Conservation (phyloP, 805 yeast species). For the Metschnikowia vanudenii region DNA sequence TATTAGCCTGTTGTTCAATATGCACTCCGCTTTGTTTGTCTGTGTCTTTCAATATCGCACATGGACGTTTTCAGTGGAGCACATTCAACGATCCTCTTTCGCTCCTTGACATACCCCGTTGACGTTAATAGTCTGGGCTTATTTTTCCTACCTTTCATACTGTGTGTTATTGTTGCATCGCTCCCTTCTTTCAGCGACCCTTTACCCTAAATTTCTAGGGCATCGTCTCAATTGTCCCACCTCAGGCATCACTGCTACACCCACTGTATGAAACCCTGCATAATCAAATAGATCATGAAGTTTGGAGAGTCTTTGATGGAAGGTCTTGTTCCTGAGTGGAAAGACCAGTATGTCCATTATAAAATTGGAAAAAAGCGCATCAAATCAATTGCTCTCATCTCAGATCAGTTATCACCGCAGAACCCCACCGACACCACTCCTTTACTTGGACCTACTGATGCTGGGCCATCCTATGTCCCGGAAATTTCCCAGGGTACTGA, state of each 20-base stretch:
- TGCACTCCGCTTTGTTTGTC: no score
- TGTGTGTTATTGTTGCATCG: no score
- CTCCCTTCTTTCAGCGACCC: neutral
- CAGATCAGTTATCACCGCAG: constrained; percentile 15
- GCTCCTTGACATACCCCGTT: neutral
- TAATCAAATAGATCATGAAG: constrained; percentile 45
- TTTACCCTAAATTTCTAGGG: no score
- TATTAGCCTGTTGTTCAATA: no score
- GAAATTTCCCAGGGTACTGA: neutral
- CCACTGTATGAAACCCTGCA: no score
- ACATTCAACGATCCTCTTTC: neutral
- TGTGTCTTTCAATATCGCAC: no score
- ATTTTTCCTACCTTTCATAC: no score
- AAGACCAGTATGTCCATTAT: constrained; percentile 73
- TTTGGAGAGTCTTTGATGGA: constrained; percentile 66
- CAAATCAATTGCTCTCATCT: constrained; percentile 30
- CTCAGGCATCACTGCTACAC: no score
- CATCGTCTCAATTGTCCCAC: no score
- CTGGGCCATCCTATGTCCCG: constrained; percentile 1
- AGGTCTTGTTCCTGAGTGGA: constrained; percentile 85
- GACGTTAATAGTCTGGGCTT: neutral
- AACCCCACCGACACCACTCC: constrained; percentile 19
- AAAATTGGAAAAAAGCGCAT: constrained; percentile 57
- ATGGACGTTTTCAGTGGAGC: no score
- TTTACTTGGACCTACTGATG: constrained; percentile 12